Evolutionary conservation across 306 rosid genomes (phyloP).

Genomic region (Sechiopsis laciniata): DNA sequence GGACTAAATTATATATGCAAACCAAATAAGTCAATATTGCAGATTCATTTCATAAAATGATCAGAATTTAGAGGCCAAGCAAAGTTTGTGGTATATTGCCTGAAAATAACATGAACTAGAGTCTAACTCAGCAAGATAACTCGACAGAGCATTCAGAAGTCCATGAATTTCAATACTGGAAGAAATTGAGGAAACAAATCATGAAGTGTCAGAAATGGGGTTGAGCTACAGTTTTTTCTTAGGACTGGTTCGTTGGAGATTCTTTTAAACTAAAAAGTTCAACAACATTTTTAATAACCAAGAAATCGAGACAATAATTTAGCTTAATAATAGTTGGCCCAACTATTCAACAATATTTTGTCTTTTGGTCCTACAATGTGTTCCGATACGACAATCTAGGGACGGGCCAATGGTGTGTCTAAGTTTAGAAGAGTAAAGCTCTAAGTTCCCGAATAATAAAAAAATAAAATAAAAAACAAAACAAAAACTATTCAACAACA

Average conservation of each 20-base stretch:
- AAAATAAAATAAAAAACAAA: too few species aligned
- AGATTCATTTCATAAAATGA: slow-evolving; percentile 8
- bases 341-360: too few species aligned
- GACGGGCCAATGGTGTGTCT: too few species aligned
- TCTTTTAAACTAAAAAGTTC: not conserved
- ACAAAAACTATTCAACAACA: too few species aligned
- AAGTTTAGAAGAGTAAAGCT: too few species aligned
- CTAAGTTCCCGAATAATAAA: too few species aligned
- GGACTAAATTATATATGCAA: slow-evolving; percentile 3
- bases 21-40: not conserved
- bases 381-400: too few species aligned
- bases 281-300: not conserved
- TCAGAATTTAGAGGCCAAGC: slow-evolving; percentile 7
- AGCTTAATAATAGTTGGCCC: too few species aligned
- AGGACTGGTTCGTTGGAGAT: not conserved
- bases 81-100: slow-evolving; percentile 1
- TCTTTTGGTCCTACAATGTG: too few species aligned
- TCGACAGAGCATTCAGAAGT: not conserved
- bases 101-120: not conserved
- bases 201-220: not conserved
- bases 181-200: not conserved
- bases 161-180: slow-evolving; percentile 12
- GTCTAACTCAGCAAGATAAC: slow-evolving; percentile 8
- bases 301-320: too few species aligned
- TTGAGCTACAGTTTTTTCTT: not conserved